These are phyloP conservation scores for Leccinum sublutescens DNA, from an alignment of 768 basidiomycete genomes.

Conservation along the genomic window DNA sequence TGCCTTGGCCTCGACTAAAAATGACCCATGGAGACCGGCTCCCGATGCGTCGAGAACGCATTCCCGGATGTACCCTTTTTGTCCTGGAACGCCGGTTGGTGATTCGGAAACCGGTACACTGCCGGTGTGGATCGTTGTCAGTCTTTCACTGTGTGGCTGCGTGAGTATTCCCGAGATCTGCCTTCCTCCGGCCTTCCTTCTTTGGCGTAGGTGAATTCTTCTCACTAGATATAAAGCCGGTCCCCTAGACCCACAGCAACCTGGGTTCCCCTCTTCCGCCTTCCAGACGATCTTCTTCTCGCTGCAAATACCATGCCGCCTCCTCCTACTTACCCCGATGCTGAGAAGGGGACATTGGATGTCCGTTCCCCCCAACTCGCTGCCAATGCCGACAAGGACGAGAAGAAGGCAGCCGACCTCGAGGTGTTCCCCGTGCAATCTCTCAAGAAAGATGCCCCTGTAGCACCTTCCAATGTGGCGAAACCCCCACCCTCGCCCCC, in stretches of 20 bases:
- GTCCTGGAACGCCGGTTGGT: constrained; percentile 6
- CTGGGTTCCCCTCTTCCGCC: constrained; percentile 8
- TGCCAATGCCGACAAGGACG: constrained; percentile 31
- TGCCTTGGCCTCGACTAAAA: constrained; percentile 2
- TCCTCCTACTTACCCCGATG: constrained; percentile 46
- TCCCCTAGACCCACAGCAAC: not conserved
- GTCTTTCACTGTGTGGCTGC: constrained; percentile 3
- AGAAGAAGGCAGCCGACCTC: constrained; percentile 38
- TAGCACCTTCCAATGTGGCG: constrained; percentile 33
- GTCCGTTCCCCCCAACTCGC: constrained; percentile 35
- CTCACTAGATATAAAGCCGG: constrained; percentile 24
- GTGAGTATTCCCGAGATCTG: constrained; percentile 20
- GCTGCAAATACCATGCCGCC: constrained; percentile 40
- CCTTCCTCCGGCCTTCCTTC: constrained; percentile 6
- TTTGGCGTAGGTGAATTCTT: constrained; percentile 6
- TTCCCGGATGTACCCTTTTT: not conserved
- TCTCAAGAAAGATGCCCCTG: constrained; percentile 43
- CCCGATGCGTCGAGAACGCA: constrained; percentile 7
- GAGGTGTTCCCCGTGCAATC: constrained; percentile 33
- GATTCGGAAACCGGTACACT: constrained; percentile 13
- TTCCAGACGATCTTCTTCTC: constrained; percentile 12
- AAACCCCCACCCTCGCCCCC: constrained; percentile 36
- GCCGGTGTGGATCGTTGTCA: constrained; percentile 15
- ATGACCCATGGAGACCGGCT: constrained; percentile 9
- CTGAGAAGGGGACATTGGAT: constrained; percentile 59